These are phyloP conservation scores for Hypoxylon sp. DNA, from an alignment of 2,329 filamentous ascomycete species.

Conservation along the genomic window DNA sequence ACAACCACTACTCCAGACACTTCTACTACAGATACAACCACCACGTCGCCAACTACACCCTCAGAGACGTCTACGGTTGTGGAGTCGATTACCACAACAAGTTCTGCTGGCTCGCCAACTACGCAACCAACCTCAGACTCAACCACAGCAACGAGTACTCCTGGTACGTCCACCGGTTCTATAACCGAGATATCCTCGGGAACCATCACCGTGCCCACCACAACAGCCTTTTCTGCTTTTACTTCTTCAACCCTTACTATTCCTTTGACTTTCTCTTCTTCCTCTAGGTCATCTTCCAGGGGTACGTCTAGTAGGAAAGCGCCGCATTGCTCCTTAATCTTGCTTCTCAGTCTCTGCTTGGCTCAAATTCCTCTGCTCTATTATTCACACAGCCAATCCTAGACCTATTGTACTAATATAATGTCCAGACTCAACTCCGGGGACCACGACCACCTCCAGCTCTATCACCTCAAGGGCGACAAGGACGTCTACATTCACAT, in stretches of 20 bases:
- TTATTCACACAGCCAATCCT: not conserved
- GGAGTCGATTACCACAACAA: constrained; percentile 20
- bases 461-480: constrained; percentile 31
- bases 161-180: constrained; percentile 35
- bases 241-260: constrained; percentile 14
- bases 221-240: constrained; percentile 18
- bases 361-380: not conserved
- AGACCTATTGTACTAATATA: constrained; percentile 15
- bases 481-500: constrained; percentile 48
- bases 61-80: constrained; percentile 26
- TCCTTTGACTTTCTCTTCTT: constrained; percentile 15
- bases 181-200: constrained; percentile 16
- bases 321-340: constrained; percentile 16
- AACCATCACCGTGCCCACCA: constrained; percentile 17
- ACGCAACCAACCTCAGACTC: constrained; percentile 29
- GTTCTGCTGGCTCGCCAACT: constrained; percentile 27
- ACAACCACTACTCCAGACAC: constrained; percentile 37
- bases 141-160: constrained; percentile 26
- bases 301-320: constrained; percentile 29
- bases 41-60: constrained; percentile 20
- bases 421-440: constrained; percentile 34
- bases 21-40: constrained; percentile 27
- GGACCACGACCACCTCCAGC: constrained; percentile 34
- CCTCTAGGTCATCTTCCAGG: constrained; percentile 31
- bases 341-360: constrained; percentile 21